These are phyloP conservation scores for Trametopsis cervina DNA, from an alignment of 768 basidiomycete species.

Conservation along the genomic window DNA sequence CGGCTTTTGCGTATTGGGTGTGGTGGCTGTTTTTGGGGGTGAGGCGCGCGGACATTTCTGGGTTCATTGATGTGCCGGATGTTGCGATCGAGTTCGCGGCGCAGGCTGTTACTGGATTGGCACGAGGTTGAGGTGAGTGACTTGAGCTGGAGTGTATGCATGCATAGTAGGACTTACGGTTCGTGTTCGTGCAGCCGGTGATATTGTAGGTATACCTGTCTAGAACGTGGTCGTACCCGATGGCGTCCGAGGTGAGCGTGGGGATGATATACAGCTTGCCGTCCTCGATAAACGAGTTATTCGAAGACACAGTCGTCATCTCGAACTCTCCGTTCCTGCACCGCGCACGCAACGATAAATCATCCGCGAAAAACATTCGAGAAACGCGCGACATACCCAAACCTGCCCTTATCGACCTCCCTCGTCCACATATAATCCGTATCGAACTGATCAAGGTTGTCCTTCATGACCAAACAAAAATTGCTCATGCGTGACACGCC, in stretches of 20 bases:
- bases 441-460: slow-evolving; percentile 65
- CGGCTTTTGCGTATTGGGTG: slow-evolving; percentile 77
- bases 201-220: slow-evolving; percentile 75
- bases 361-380: not conserved
- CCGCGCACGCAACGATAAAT: no score
- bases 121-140: not conserved
- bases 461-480: slow-evolving; percentile 64
- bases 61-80: slow-evolving; percentile 66
- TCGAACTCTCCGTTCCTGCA: slow-evolving; percentile 75
- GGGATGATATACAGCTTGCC: slow-evolving; percentile 79
- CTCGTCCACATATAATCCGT: slow-evolving; percentile 53
- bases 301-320: slow-evolving; percentile 74
- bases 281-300: slow-evolving; percentile 70
- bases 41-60: slow-evolving; percentile 76
- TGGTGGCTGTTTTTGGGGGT: slow-evolving; percentile 65
- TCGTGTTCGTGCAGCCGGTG: slow-evolving; percentile 65
- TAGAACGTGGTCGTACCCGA: slow-evolving; percentile 45
- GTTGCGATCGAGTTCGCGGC: slow-evolving; percentile 68
- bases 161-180: slow-evolving; percentile 36
- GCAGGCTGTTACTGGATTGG: slow-evolving; percentile 35
- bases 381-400: slow-evolving; percentile 44
- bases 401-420: slow-evolving; percentile 78
- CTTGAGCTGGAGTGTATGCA: no score
- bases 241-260: slow-evolving; percentile 70
- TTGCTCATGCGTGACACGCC: slow-evolving; percentile 44